A percentile compares a stretch with the other conserved stretches of the same genome.
Conservation (phyloP, 768 basidiomycete species). For the Pulveroboletus sp. region DNA sequence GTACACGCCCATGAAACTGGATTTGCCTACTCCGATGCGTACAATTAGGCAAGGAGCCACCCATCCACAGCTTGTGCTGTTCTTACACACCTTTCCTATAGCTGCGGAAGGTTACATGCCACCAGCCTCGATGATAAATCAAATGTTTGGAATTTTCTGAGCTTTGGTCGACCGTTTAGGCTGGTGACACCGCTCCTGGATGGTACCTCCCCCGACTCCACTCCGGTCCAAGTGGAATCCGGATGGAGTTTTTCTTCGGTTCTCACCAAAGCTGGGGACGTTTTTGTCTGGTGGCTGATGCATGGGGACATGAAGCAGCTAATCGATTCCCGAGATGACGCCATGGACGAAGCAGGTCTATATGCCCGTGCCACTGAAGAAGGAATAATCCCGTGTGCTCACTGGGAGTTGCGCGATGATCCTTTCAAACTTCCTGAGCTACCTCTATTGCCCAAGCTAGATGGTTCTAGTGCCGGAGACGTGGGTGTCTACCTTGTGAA, state of each 20-base stretch:
- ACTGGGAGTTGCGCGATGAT: constrained; percentile 53
- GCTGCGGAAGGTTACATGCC: constrained; percentile 76
- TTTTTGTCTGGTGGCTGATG: constrained; percentile 74
- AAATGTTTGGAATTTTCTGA: constrained; percentile 70
- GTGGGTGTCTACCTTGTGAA: constrained; percentile 55
- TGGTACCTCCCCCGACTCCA: constrained; percentile 42
- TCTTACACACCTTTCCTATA: constrained; percentile 29
- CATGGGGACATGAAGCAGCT: constrained; percentile 38
- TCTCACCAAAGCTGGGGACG: constrained; percentile 67
- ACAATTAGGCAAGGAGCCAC: constrained; percentile 53
- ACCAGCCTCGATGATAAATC: constrained; percentile 56
- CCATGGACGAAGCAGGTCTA: constrained; percentile 42
- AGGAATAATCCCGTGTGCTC: constrained; percentile 52
- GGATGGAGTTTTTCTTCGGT: constrained; percentile 80
- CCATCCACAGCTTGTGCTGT: neutral
- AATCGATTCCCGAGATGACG: constrained; percentile 37
- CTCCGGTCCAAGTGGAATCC: constrained; percentile 63
- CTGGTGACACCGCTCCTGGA: constrained; percentile 41
- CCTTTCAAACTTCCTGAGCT: constrained; percentile 59
- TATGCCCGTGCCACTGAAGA: constrained; percentile 33
- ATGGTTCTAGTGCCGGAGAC: constrained; percentile 20
- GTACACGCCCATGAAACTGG: constrained; percentile 50
- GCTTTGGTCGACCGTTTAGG: constrained; percentile 76
- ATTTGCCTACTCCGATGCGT: constrained; percentile 54
- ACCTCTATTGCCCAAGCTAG: constrained; percentile 55